A percentile compares a stretch with the other conserved stretches of the same genome.
These are phyloP conservation scores for Arthrobotrys sphaeroides DNA, from an alignment of 2,329 filamentous ascomycete genomes.

Conservation along the genomic window DNA sequence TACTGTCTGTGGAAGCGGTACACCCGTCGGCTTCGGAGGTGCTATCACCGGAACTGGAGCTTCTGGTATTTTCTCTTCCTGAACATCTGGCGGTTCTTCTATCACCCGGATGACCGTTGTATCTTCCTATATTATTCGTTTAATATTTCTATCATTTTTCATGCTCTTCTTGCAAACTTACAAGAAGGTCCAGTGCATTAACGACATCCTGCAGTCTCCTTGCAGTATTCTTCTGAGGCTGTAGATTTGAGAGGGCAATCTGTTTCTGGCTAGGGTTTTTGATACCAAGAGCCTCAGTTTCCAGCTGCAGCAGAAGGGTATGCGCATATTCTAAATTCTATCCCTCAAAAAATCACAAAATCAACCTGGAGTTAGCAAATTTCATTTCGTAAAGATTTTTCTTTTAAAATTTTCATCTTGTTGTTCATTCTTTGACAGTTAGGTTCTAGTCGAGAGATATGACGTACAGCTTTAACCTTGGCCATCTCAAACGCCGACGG, in stretches of 20 bases:
- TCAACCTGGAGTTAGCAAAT: not conserved
- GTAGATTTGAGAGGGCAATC: constrained; percentile 31
- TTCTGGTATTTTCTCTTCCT: not conserved
- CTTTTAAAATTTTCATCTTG: not conserved
- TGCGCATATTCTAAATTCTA: constrained; percentile 52
- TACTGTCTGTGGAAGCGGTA: not conserved
- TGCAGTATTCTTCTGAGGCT: constrained; percentile 26
- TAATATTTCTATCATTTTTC: not conserved
- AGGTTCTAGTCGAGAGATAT: constrained; percentile 13
- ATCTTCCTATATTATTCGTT: constrained; percentile 26
- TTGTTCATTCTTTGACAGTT: not conserved
- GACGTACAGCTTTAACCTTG: constrained; percentile 51
- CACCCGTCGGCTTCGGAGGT: constrained; percentile 7
- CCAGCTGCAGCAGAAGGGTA: constrained; percentile 34
- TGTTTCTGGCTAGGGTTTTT: constrained; percentile 51
- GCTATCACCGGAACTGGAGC: not conserved
- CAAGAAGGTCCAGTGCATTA: constrained; percentile 25
- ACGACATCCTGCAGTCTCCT: constrained; percentile 40
- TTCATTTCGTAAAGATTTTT: not conserved
- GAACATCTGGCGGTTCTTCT: constrained; percentile 21
- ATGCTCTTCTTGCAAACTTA: not conserved
- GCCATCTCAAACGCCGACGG: constrained; percentile 52
- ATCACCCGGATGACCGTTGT: constrained; percentile 41
- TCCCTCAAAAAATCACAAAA: not conserved
- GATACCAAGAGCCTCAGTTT: constrained; percentile 15